Evolutionary conservation across 495 filamentous ascomycete species (phyloP), one percentile per base, ranked within the genome.

Genomic region (Aspergillus sparsus): DNA sequence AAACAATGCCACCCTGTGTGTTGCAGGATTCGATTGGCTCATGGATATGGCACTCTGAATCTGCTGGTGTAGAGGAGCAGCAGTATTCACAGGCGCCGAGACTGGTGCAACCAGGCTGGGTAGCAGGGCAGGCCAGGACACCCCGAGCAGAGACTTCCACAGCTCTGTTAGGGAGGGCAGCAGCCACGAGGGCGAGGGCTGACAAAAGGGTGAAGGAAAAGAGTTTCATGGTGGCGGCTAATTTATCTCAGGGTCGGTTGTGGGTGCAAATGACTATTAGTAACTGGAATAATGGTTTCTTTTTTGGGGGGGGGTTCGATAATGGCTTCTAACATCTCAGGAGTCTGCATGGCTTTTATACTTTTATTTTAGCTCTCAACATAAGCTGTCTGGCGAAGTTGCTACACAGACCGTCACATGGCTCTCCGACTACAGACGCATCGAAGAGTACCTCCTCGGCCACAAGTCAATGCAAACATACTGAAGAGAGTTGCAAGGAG

Each of bases 31-130:
- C 49, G 27, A n/a, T 16, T 16, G 49, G 49, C 21, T 4, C 6
- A 16, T 52, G 49, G 49, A 52, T 52, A 52, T 52, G 49, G 49
- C 49, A 52, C 49, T 52, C 27, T 10, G 21, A 5, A 34, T 52
- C 49, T 12, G 49, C 49, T 13, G 49, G 49, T 2, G 27, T 6
- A 15, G 27, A 13, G 49, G 31, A 7, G 27, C 49, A 52, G 49
- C 49, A 52, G 49, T 52, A 52, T 32, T 52, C 49, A 16, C 49
- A 52, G 49, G 34, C 18, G 11, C 49, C 31, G 31, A 52, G 49
- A n/a, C 31, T 34, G 31, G 27, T 52, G 49, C 49, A 52, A 52
- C 49, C 49, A 32, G 49, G 49, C 18, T 52, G 49, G 15, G 31
- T 35, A 5, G 31, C 49, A n/a, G 49, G 49, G 16, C 49, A 52